Percentiles rank a stretch among this genome's conserved stretches.
Evolutionary conservation across 148 eudicot genomes (phyloP).

Genomic region (Amaranthus hypochondriacus): DNA sequence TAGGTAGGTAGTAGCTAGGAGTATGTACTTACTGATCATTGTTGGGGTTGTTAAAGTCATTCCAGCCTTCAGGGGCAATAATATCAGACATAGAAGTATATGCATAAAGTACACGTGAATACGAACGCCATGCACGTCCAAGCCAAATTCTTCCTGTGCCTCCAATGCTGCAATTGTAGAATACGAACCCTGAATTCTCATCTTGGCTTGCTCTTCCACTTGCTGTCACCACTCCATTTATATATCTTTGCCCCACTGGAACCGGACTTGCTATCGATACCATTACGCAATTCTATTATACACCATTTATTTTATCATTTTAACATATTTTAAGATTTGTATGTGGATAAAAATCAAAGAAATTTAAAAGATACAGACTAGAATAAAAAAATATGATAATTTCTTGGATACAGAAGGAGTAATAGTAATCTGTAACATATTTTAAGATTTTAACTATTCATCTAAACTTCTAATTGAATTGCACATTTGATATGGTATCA

Average conservation of each 20-base stretch:
- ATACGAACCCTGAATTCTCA: constrained; percentile 78
- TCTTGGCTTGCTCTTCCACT: constrained; percentile 68
- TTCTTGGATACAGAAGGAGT: not conserved
- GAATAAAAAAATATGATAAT: not conserved
- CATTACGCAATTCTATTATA: constrained; percentile 67
- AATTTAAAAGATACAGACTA: too few relatives aligned
- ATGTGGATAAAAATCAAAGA: too few relatives aligned
- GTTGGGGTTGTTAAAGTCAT: constrained; percentile 70
- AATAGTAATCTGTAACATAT: too few relatives aligned
- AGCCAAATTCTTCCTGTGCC: constrained; percentile 93
- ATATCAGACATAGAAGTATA: constrained; percentile 69
- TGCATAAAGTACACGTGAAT: constrained; percentile 70
- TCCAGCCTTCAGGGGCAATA: constrained; percentile 91
- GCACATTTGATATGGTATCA: too few relatives aligned
- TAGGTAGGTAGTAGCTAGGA: too few relatives aligned
- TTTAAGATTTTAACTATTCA: too few relatives aligned
- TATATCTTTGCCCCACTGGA: constrained; percentile 35
- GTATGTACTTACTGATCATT: constrained; percentile 63
- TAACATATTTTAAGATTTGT: too few relatives aligned
- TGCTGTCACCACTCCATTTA: constrained; percentile 83
- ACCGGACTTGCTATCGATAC: constrained; percentile 79
- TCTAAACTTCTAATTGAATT: too few relatives aligned
- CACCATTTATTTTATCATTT: not conserved
- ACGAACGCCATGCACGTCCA: constrained; percentile 95
- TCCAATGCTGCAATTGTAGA: constrained; percentile 69